Evolutionary conservation across 148 eudicot genomes (phyloP), one percentile per base, ranked within the genome.

Genomic region (Cornus florida): DNA sequence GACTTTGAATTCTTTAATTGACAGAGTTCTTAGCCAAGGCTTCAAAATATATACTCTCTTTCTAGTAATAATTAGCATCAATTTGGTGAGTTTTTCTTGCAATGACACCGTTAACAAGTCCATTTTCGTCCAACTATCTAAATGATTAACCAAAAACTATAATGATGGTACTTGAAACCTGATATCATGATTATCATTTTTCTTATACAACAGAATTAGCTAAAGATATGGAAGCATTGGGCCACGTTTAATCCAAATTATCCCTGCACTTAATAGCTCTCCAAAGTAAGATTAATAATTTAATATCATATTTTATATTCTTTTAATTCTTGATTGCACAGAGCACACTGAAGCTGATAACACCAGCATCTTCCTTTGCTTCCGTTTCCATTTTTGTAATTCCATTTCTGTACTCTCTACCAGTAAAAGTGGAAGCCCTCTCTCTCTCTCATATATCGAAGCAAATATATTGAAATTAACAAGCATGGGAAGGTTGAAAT

Each of bases 401-500:
- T 33, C 3, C 3, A 3, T 33, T 33, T 33, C 35, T 33, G 35
- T 33, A 33, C 35, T 33, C 35, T 33, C 2, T 3, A 33, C 3
- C 35, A 33, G 35, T 33, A 33, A 33, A 33, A 33, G 35, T 3
- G 3, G 35, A 1, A 33, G 13, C 32, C 13, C 31, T 59, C 56
- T 75, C 17, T 64, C 6, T 74, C 43, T 33, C 69, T n/a, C 14
- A 35, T 28, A n/a, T n/a, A 20, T 19, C 31, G 3, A 33, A 33
- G 35, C 35, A 33, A 62, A 62, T 59, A 38, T 62, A 56, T n/a
- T 75, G 20, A 39, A n/a, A 62, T 32, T 5, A 38, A 22, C 56
- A 12, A 11, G 59, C 75, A 86, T 86, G 88, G 82, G 74, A 67
- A 74, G 33, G n/a, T 71, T 68, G 8, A 48, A 75, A 67, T 60